Evolutionary conservation across 2,329 filamentous ascomycete genomes (phyloP).

Genomic region (Colletotrichum paranaense): DNA sequence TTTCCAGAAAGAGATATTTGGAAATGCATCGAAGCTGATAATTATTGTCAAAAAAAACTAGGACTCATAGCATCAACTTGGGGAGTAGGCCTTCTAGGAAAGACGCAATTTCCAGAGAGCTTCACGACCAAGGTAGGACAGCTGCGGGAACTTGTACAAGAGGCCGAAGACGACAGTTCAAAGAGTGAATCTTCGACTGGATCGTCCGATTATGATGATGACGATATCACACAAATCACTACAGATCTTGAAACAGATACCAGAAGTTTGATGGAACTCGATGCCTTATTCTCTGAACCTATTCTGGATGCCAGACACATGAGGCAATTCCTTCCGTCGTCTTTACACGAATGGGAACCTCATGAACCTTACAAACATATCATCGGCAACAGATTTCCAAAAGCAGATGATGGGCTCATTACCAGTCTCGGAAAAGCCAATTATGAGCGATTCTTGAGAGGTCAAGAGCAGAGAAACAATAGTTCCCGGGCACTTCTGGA

Average conservation of each 20-base stretch:
- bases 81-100: background rate
- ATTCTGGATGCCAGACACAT: background rate
- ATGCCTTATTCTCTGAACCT: background rate
- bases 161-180: background rate
- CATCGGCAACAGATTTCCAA: background rate
- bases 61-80: background rate
- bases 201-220: background rate
- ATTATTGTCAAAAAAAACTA: background rate
- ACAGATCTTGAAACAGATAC: background rate
- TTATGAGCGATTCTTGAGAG: background rate
- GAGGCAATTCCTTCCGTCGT: background rate
- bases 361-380: background rate
- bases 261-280: background rate
- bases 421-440: background rate
- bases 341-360: accelerated
- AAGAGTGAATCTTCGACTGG: background rate
- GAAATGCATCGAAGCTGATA: background rate
- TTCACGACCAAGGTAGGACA: background rate
- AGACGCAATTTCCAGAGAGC: background rate
- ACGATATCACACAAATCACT: background rate
- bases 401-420: background rate
- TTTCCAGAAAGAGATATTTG: background rate
- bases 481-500: too few species aligned
- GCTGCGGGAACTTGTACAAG: background rate
- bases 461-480: background rate